Evolutionary conservation across 441 rosid species (phyloP).

Genomic region (Dalechampia spathulata): DNA sequence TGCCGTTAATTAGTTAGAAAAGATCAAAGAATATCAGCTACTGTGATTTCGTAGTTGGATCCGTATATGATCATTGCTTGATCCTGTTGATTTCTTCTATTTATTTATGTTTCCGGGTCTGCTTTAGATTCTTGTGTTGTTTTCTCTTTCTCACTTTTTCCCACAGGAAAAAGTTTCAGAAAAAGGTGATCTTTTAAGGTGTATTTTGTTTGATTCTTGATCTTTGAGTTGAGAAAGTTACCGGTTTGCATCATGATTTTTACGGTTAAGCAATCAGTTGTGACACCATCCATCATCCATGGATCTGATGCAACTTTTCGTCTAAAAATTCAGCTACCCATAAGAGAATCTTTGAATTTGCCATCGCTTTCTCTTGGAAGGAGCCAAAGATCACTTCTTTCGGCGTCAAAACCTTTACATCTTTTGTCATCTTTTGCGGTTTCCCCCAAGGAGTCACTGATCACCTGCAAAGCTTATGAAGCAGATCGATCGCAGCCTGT

Average conservation of each 20-base stretch:
- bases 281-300: constrained; percentile 23
- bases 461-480: constrained; percentile 67
- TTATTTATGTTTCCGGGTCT: no score
- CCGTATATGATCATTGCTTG: no score
- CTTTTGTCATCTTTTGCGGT: constrained; percentile 28
- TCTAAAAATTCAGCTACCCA: constrained; percentile 15
- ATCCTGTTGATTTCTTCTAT: no score
- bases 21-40: no score
- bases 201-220: no score
- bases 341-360: constrained; percentile 26
- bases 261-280: constrained; percentile 26
- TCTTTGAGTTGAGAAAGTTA: neutral
- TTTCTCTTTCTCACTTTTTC: no score
- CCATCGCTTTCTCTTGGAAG: constrained; percentile 24
- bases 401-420: constrained; percentile 46
- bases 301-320: constrained; percentile 35
- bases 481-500: constrained; percentile 57
- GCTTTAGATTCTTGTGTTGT: no score
- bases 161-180: no score
- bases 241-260: constrained; percentile 32
- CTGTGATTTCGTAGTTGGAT: no score
- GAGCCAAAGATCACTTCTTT: constrained; percentile 23
- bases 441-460: constrained; percentile 20
- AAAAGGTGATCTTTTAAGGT: no score
- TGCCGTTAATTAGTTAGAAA: no score